Conservation (phyloP, 2,329 filamentous ascomycete genomes). For the Lachnellula arida region DNA sequence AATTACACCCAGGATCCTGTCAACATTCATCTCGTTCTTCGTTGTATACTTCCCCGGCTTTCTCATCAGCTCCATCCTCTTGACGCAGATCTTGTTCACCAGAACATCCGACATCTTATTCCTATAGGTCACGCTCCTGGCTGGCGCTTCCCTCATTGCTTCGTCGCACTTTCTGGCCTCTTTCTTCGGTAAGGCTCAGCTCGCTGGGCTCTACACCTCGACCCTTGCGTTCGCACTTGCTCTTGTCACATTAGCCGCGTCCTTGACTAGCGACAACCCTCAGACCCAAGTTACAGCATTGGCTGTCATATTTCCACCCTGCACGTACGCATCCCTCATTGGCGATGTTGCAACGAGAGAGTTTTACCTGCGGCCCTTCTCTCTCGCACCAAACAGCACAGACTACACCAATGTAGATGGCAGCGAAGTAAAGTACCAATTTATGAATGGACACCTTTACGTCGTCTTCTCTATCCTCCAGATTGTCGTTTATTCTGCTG, state of each 20-base stretch:
- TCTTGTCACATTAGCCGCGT: conserved; percentile 52
- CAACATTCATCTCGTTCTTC: conserved; percentile 24
- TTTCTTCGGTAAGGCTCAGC: conserved; percentile 59
- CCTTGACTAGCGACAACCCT: conserved; percentile 5
- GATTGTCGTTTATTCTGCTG: conserved; percentile 51
- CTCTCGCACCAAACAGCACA: conserved; percentile 44
- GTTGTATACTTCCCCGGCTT: conserved; percentile 24
- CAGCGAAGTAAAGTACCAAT: conserved; percentile 51
- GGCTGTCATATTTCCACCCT: conserved; percentile 21
- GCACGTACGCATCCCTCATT: conserved; percentile 22
- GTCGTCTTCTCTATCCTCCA: conserved; percentile 58
- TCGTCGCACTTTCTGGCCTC: conserved; percentile 46
- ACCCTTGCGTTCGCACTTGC: conserved; percentile 55
- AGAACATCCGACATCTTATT: conserved; percentile 24
- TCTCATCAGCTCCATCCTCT: conserved; percentile 20
- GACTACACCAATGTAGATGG: not conserved
- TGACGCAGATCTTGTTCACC: conserved; percentile 23
- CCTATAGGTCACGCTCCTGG: conserved; percentile 21
- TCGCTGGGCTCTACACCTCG: conserved; percentile 59
- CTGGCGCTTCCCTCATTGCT: conserved; percentile 16
- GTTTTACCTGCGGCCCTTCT: conserved; percentile 30
- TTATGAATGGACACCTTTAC: conserved; percentile 50
- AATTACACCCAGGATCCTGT: conserved; percentile 20
- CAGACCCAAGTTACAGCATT: conserved; percentile 13
- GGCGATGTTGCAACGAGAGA: conserved; percentile 22